A percentile compares a stretch with the other conserved stretches of the same genome.
phyloP scores from a whole-genome alignment of 352 stramenopile genomes.

The Blastocystis hominis region DNA sequence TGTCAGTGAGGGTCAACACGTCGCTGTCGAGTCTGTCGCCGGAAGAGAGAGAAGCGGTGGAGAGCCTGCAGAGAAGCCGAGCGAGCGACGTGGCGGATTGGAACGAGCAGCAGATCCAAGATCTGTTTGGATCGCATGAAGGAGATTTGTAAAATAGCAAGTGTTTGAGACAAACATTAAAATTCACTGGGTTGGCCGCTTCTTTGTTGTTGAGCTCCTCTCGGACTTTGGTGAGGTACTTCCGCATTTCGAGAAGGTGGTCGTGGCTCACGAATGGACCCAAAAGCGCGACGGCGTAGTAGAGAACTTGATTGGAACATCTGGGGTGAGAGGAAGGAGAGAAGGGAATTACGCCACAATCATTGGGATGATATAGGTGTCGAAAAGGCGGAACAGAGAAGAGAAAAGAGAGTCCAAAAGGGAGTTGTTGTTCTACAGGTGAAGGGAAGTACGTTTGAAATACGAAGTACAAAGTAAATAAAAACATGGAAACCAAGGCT shows the following conservation, averaged over 20 bases:
- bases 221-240: background rate
- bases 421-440: background rate
- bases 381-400: constrained; percentile 2
- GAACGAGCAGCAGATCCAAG: constrained; percentile 44
- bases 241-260: background rate
- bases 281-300: constrained; percentile 14
- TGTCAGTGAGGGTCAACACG: background rate
- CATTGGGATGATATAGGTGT: background rate
- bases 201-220: background rate
- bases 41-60: background rate
- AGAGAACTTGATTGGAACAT: background rate
- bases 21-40: background rate
- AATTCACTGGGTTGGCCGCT: background rate
- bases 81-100: constrained; percentile 35
- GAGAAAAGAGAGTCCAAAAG: background rate
- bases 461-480: background rate
- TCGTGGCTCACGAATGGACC: constrained; percentile 10
- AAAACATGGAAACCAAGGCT: background rate
- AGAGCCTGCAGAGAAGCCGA: background rate
- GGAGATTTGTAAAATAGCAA: constrained; percentile 6
- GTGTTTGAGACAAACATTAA: constrained; percentile 41
- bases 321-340: background rate
- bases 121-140: background rate
- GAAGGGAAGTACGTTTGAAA: no score
- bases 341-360: background rate